A percentile compares a stretch with the other conserved stretches of the same genome.
These are phyloP conservation scores for Talaromyces sp. DNA, from an alignment of 2,329 filamentous ascomycete species.

Conservation along the genomic window DNA sequence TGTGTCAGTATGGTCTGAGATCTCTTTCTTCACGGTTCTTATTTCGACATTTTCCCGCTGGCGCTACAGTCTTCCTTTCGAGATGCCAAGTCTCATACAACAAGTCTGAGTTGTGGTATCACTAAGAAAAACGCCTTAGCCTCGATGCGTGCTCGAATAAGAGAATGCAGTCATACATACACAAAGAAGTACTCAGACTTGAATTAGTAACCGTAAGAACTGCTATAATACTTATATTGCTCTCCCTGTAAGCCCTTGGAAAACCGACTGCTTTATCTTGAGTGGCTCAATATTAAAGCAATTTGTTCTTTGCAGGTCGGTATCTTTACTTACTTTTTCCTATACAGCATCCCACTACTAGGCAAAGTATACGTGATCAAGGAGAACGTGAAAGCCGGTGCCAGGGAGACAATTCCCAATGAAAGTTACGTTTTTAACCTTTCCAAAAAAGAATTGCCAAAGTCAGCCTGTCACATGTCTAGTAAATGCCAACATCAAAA, in stretches of 20 bases:
- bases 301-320: background rate
- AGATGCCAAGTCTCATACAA: background rate
- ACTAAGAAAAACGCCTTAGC: background rate
- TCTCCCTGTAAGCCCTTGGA: background rate
- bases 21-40: background rate
- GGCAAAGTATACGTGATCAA: background rate
- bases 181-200: background rate
- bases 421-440: background rate
- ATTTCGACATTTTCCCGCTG: background rate
- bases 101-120: background rate
- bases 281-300: background rate
- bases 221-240: background rate
- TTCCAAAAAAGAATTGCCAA: no score
- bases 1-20: background rate
- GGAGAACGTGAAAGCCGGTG: background rate
- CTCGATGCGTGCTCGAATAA: background rate
- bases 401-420: background rate
- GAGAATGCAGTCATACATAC: no score
- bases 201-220: no score
- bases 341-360: background rate
- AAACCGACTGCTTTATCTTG: background rate
- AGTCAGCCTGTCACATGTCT: background rate
- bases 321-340: background rate
- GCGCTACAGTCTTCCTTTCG: background rate
- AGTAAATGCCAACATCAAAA: background rate